Base-by-base conservation (phyloP, 176 grass and related monocot species). In the Oryza brachyantha region DNA sequence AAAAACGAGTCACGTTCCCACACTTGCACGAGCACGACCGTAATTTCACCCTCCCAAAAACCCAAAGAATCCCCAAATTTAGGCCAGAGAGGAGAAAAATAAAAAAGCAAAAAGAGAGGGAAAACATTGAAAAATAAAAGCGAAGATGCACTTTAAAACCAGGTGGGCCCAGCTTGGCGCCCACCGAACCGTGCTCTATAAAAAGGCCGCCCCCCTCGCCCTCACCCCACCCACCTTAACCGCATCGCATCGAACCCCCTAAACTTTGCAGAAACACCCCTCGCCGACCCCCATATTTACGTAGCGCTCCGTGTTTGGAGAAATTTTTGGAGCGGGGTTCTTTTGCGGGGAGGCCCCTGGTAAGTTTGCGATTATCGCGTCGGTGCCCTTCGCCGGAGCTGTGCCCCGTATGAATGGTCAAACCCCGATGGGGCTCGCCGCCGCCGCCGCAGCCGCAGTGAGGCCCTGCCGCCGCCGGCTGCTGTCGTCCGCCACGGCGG, bases 391-490 rank as follows among this genome's bases (percentile, higher is more conserved):
- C 79, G 75, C 79, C 84, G 75, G 81, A 84, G 65, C 29, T 72
- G 66, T n/a, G 48, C 19, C 48, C 82, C 66, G 41, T 32, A 93
- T 93, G 91, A 90, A 40, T 83, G 88, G 57, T 75, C 85, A 85
- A 75, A 77, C 75, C 52, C 67, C 86, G 66, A 88, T 94, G 92
- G 92, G 80, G 83, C 80, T 94, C 76, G 85, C 87, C 50, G 74
- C 79, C 70, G 86, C 85, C 28, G 84, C 87, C 1, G 78, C 75
- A 29, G 86, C 81, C 22, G 65, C 88, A 67, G 83, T 88, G 72
- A 91, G 86, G 79, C 92, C 92, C 21, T 94, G 85, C 83, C 54
- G 88, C 76, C 64, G n/a, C 12, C 72, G 80, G 43, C 88, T 94
- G 29, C 76, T 94, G 27, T 82, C 85, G 10, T 85, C 76, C 12